These are phyloP conservation scores for Tripterygium wilfordii DNA, from an alignment of 177 flowering plant species.

Conservation along the genomic window DNA sequence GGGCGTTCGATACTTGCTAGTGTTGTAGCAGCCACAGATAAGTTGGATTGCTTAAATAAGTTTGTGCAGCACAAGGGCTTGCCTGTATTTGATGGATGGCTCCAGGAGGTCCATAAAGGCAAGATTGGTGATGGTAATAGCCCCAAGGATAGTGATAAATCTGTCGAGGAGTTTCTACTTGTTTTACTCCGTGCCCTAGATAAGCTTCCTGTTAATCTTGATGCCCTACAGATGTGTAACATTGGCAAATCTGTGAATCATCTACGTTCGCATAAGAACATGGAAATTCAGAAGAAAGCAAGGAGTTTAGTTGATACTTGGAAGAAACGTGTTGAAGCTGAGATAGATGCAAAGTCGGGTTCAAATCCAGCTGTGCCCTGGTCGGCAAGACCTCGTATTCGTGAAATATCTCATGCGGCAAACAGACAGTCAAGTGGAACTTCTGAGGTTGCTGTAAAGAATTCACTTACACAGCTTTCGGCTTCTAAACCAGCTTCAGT, in stretches of 20 bases:
- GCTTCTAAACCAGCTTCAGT: constrained; percentile 38
- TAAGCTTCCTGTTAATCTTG: constrained; percentile 85
- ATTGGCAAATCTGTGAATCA: constrained; percentile 91
- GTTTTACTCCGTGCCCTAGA: constrained; percentile 88
- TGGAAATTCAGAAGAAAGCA: constrained; percentile 88
- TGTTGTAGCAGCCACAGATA: constrained; percentile 76
- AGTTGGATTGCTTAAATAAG: constrained; percentile 60
- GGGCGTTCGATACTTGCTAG: constrained; percentile 62
- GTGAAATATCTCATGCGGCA: constrained; percentile 61
- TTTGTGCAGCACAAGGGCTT: constrained; percentile 86
- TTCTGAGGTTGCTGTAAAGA: constrained; percentile 52
- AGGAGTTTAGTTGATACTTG: constrained; percentile 89
- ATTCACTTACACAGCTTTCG: constrained; percentile 47
- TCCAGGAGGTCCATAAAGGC: constrained; percentile 87
- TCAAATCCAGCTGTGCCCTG: constrained; percentile 51
- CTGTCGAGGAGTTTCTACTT: constrained; percentile 76
- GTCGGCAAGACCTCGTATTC: constrained; percentile 46
- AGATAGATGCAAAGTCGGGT: constrained; percentile 86
- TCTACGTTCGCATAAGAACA: constrained; percentile 71
- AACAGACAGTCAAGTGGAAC: constrained; percentile 40
- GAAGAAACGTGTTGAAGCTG: constrained; percentile 97
- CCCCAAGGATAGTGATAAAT: constrained; percentile 66
- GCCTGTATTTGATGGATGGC: constrained; percentile 90
- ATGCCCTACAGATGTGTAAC: constrained; percentile 74
- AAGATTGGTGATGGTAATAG: constrained; percentile 57